phyloP scores from a whole-genome alignment of 768 basidiomycete genomes.

The Amanita jacksonii region DNA sequence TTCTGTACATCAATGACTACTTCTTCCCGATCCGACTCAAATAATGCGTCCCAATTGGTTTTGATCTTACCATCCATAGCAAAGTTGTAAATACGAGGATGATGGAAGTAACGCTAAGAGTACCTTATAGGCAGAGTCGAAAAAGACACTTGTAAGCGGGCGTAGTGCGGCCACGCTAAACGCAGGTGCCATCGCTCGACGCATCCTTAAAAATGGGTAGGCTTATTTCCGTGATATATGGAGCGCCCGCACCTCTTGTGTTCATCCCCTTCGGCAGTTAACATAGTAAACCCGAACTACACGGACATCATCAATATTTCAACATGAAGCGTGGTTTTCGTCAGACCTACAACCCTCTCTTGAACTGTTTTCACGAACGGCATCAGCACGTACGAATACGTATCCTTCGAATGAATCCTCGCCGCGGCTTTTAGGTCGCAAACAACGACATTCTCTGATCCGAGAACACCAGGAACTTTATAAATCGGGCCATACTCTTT shows the following conservation, averaged over 20 bases:
- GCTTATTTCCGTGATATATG: no score
- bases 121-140: constrained; percentile 43
- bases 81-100: constrained; percentile 1
- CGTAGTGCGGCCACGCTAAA: constrained; percentile 45
- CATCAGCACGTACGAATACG: constrained; percentile 36
- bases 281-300: no score
- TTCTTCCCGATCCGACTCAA: constrained; percentile 19
- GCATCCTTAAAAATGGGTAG: no score
- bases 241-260: no score
- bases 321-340: not conserved
- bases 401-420: constrained; percentile 42
- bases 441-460: constrained; percentile 25
- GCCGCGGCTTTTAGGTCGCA: constrained; percentile 42
- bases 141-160: constrained; percentile 35
- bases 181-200: constrained; percentile 31
- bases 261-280: no score
- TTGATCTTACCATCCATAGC: constrained; percentile 22
- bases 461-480: constrained; percentile 27
- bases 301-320: not conserved
- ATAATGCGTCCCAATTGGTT: constrained; percentile 18
- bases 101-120: not conserved
- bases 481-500: constrained; percentile 38
- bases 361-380: constrained; percentile 25
- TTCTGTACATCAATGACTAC: constrained; percentile 37
- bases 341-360: constrained; percentile 25